These are phyloP conservation scores for Pinus taeda DNA, from an alignment of 75 land plant genomes.

Conservation along the genomic window DNA sequence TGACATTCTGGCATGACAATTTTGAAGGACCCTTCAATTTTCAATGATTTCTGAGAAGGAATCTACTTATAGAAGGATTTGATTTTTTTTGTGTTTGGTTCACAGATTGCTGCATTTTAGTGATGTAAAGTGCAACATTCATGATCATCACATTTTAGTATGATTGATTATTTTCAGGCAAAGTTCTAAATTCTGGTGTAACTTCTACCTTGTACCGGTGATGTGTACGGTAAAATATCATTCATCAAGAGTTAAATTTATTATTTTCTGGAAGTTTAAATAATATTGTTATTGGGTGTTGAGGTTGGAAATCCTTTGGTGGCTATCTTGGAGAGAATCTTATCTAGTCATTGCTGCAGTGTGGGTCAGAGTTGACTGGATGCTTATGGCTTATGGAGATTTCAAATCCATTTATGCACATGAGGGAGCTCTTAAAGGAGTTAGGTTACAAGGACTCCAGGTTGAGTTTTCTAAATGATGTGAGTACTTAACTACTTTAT, in stretches of 20 bases:
- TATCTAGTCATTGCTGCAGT: slow-evolving; percentile 33
- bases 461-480: slow-evolving; percentile 79
- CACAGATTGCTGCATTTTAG: neutral
- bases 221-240: neutral
- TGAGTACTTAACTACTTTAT: slow-evolving; percentile 19
- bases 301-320: neutral
- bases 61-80: neutral
- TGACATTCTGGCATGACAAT: neutral
- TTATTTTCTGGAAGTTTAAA: no score
- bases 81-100: neutral
- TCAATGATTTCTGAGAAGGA: neutral
- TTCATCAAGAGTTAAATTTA: neutral
- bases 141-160: neutral
- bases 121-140: neutral
- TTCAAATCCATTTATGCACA: slow-evolving; percentile 90
- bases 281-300: no score
- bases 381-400: slow-evolving; percentile 81
- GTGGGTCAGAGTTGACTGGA: slow-evolving; percentile 90
- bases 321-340: neutral
- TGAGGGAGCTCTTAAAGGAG: slow-evolving; percentile 91
- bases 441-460: slow-evolving; percentile 70
- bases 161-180: neutral
- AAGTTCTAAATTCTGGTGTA: neutral
- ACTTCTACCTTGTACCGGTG: neutral
- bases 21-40: neutral